These are phyloP conservation scores for Globisporangium sylvaticum DNA, from an alignment of 352 stramenopile genomes.

Conservation along the genomic window DNA sequence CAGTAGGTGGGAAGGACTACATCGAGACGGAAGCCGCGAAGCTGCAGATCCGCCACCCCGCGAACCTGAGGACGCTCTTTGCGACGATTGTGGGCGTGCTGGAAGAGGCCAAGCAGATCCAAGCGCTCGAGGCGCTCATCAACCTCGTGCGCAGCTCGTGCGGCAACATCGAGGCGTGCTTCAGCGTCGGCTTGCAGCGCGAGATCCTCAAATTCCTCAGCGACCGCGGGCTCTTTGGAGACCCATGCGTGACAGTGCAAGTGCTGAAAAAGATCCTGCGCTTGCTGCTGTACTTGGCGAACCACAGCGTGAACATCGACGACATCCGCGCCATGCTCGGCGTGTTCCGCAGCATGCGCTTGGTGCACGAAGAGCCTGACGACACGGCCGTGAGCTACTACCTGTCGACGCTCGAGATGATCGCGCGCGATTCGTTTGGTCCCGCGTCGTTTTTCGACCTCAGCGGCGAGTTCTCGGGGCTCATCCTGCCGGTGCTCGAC, in stretches of 20 bases:
- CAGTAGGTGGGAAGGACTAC: constrained; percentile 58
- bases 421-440: constrained; percentile 76
- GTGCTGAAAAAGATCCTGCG: constrained; percentile 78
- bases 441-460: constrained; percentile 83
- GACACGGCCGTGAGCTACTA: constrained; percentile 76
- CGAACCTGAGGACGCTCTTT: constrained; percentile 59
- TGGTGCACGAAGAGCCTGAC: constrained; percentile 64
- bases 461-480: constrained; percentile 69
- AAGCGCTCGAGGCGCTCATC: constrained; percentile 66
- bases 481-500: constrained; percentile 65
- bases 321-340: constrained; percentile 80
- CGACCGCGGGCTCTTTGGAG: constrained; percentile 57
- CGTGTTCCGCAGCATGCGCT: constrained; percentile 68
- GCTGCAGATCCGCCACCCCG: constrained; percentile 61
- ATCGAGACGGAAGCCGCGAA: constrained; percentile 50
- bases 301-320: constrained; percentile 73
- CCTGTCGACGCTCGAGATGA: constrained; percentile 81
- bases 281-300: constrained; percentile 74
- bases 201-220: constrained; percentile 73
- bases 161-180: constrained; percentile 72
- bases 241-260: constrained; percentile 45
- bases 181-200: constrained; percentile 60
- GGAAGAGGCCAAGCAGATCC: constrained; percentile 61
- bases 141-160: constrained; percentile 75
- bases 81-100: constrained; percentile 60